Base-by-base conservation (phyloP, 2,329 filamentous ascomycete species). In the Cladosporium sp. region DNA sequence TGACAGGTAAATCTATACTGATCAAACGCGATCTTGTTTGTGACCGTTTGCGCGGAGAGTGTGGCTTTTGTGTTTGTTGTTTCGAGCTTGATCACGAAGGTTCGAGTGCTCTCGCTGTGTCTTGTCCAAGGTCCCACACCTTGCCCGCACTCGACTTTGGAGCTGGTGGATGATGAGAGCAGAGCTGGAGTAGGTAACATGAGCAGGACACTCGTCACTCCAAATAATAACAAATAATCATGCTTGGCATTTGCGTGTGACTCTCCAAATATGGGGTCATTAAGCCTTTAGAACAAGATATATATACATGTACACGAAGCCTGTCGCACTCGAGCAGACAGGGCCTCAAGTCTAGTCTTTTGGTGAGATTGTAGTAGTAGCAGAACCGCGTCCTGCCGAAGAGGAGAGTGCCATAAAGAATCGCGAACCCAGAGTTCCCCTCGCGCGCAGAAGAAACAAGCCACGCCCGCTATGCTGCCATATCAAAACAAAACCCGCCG, bases 401-500 rank as follows among this genome's bases (percentile, higher is more conserved):
- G 45, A 50, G 47, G 39, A 50, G 38, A 42, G 47, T 43, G 38
- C 19, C 19, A 40, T 19, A 30, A 33, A 40, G 35, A 27, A 43
- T 33, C 43, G 39, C 27, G 30, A 33, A 40, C 50, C 51, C 19
- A 47, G 41, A 36, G 20, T 38, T 41, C 48, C 49, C 46, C 53
- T 49, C 51, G 53, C 15, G 53, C 15, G 20, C 22, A 41, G 43
- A 42, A 29, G 40, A 42, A 35, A 45, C 13, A 39, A 29, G 35
- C 38, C 45, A 40, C 45, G 45, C 45, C 45, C 45, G 45, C 45
- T 48, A 48, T 48, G 45, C 45, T 40, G 36, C 35, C 43, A 30
- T 48, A 48, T 48, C 45, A 48, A 48, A 27, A 48, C 47, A 50
- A 50, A 50, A 50, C 32, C 13, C 8, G 38, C 38, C 38, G n/a